A percentile compares a stretch with the other conserved stretches of the same genome.
phyloP scores from a whole-genome alignment of 129 eudicot genomes.

The Gnaphalium uliginosum region DNA sequence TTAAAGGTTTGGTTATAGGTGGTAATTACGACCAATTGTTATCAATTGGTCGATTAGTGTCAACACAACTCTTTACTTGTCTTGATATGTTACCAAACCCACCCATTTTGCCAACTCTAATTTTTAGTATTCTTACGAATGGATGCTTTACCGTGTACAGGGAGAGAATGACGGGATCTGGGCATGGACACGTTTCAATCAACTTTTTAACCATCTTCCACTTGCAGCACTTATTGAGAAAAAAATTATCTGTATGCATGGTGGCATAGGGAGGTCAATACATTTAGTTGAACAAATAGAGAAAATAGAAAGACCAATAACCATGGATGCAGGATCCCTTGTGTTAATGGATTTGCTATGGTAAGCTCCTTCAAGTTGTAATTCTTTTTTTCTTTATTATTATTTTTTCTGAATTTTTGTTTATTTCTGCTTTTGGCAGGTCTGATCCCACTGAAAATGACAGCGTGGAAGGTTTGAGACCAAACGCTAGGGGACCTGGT shows the following conservation, averaged over 20 bases:
- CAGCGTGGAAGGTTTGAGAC: constrained; percentile 94
- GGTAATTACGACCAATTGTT: not conserved
- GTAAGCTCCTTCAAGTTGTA: constrained; percentile 35
- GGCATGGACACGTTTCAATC: constrained; percentile 99
- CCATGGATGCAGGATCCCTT: constrained; percentile 99
- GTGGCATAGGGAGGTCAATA: constrained; percentile 98
- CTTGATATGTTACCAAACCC: not conserved
- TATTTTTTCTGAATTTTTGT: not conserved
- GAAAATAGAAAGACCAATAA: constrained; percentile 94
- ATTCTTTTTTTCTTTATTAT: not conserved
- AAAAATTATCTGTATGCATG: constrained; percentile 94
- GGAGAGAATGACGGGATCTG: constrained; percentile 99
- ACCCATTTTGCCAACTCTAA: not conserved
- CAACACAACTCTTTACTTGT: not conserved
- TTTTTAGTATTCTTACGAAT: constrained; percentile 4
- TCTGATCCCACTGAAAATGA: constrained; percentile 99
- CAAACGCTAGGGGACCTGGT: constrained; percentile 97
- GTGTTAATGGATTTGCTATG: constrained; percentile 94
- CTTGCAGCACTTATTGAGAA: constrained; percentile 95
- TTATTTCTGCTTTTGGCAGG: constrained; percentile 51
- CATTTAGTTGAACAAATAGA: constrained; percentile 96
- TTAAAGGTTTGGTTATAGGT: not conserved
- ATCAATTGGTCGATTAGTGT: not conserved
- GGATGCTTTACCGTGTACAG: constrained; percentile 36
- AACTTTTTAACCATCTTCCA: constrained; percentile 90